Evolutionary conservation across 148 eudicot species (phyloP), one percentile per base, ranked within the genome.

Genomic region (Dysphania ambrosioides): DNA sequence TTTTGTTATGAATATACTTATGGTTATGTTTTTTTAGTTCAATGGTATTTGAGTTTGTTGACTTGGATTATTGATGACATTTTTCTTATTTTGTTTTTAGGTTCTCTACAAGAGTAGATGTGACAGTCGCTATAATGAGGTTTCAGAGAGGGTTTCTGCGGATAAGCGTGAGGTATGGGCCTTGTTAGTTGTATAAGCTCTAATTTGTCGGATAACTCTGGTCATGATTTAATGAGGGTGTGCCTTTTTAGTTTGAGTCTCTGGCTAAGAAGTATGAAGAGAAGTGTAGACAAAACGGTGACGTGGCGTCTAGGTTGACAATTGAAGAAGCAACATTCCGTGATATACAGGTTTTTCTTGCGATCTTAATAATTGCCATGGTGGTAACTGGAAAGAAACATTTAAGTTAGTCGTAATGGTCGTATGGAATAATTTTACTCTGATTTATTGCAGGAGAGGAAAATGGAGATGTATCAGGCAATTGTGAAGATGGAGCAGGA

Each of bases 71-170:
- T 63, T 70, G 41, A 79, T 56, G 15, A 67, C 36, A 32, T 72
- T 35, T 65, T 63, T 64, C 35, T 26, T 69, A 19, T 29, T 79
- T 79, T 79, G 72, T 38, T 78, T 60, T 49, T 75, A 95, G 99
- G 85, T 92, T 79, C 90, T 95, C 65, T 95, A 95, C 88, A 95
- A 92, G 87, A 95, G 99, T 74, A 88, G 97, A 84, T 95, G 99
- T 74, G 99, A 95, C 77, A 92, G 82, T 81, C 83, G 94, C 73
- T 82, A 87, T 65, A 95, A 92, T 80, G 99, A 95, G 89, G 87
- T 95, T 65, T 84, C 86, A 64, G 92, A 87, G 82, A 90, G 89
- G 82, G 91, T 89, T 74, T 85, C 87, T 66, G 87, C 72, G 38
- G 99, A 95, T 86, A 92, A 88, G 84, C 84, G 77, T 56, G 99